Evolutionary conservation across 1,284 basidiomycete species (phyloP).

Genomic region (Phellopilus nigrolimitatus): DNA sequence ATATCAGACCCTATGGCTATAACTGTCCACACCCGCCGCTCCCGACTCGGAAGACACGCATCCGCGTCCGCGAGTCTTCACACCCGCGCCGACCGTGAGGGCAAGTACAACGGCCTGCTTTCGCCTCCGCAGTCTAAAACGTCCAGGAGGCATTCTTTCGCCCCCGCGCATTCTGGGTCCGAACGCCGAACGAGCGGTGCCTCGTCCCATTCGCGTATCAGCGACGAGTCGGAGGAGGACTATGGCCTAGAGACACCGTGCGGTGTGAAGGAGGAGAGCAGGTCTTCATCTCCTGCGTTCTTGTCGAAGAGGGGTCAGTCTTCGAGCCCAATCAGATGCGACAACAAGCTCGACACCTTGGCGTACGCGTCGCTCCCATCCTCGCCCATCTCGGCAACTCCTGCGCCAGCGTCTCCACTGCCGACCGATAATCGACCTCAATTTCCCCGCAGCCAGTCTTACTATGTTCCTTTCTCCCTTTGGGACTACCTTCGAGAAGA

Average conservation of each 20-base stretch:
- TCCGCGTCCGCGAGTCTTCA: constrained; percentile 7
- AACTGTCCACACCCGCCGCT: background rate
- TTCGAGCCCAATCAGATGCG: background rate
- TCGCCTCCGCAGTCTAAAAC: background rate
- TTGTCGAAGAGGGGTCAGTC: constrained; percentile 6
- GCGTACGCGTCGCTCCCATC: constrained; percentile 66
- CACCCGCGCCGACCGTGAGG: background rate
- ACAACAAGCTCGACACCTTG: constrained; percentile 23
- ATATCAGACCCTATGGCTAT: background rate
- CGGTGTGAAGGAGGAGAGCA: constrained; percentile 13
- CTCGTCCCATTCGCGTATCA: background rate
- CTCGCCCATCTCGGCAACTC: constrained; percentile 54
- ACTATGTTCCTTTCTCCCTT: constrained; percentile 61
- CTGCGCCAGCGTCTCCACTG: constrained; percentile 31
- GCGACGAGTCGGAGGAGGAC: constrained; percentile 7
- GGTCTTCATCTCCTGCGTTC: constrained; percentile 14
- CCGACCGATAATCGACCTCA: constrained; percentile 21
- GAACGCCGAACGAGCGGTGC: background rate
- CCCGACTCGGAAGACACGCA: constrained; percentile 12
- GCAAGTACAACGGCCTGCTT: constrained; percentile 3
- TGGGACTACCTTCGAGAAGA: constrained; percentile 93
- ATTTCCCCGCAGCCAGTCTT: constrained; percentile 21
- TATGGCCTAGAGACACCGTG: constrained; percentile 9
- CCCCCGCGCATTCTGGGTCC: background rate
- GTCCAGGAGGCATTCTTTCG: constrained; percentile 7